A percentile compares a stretch with the other conserved stretches of the same genome.
These are phyloP conservation scores for Gypsophila paniculata DNA, from an alignment of 179 eudicot genomes.

Conservation along the genomic window DNA sequence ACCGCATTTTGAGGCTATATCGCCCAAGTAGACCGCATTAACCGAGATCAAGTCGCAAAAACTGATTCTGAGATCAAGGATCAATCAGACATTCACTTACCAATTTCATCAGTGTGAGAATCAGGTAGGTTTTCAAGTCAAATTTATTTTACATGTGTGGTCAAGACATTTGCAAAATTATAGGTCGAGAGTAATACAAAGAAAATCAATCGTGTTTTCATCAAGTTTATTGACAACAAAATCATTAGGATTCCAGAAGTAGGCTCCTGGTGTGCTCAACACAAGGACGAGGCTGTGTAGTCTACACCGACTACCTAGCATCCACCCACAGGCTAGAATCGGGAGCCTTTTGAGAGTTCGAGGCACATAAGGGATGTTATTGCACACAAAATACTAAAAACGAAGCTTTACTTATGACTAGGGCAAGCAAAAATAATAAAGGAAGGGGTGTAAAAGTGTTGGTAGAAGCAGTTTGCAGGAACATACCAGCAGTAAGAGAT, in stretches of 20 bases:
- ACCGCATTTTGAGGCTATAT: too few species aligned
- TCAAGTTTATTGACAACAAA: neutral
- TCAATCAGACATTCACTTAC: too few species aligned
- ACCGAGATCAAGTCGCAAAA: too few species aligned
- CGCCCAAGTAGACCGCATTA: too few species aligned
- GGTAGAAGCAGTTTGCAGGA: neutral
- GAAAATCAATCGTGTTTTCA: neutral
- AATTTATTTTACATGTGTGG: neutral
- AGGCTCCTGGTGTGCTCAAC: neutral
- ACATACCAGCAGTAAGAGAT: constrained; percentile 6
- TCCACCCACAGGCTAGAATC: neutral
- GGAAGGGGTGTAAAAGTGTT: neutral
- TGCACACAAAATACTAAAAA: neutral
- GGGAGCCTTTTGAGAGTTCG: neutral
- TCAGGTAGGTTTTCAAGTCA: neutral
- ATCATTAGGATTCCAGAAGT: neutral
- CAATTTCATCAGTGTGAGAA: neutral
- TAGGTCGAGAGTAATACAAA: neutral
- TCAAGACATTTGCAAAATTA: neutral
- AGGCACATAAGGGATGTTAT: neutral
- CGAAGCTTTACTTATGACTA: neutral
- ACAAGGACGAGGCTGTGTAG: neutral
- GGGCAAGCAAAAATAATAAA: neutral
- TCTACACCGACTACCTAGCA: neutral
- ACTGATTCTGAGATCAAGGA: too few species aligned